Percentiles rank a stretch among this genome's conserved stretches.
These are phyloP conservation scores for Scytalidium sp. DNA, from an alignment of 2,329 filamentous ascomycete species.

Conservation along the genomic window DNA sequence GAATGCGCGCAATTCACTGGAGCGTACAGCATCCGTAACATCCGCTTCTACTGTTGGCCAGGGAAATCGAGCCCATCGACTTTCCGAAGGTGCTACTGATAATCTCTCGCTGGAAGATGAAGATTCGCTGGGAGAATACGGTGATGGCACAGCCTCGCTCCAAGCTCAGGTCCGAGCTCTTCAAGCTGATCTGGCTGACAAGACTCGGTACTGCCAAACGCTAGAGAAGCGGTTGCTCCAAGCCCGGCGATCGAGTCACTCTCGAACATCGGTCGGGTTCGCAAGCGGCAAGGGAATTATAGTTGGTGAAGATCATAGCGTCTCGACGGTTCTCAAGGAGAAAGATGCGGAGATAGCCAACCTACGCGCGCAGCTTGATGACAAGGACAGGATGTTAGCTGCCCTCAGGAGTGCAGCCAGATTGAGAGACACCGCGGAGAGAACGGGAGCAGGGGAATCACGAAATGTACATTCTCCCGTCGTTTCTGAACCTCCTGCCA, in stretches of 20 bases:
- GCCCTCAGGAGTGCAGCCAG: conserved; percentile 82
- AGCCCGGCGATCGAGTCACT: conserved; percentile 85
- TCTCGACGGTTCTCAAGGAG: conserved; percentile 71
- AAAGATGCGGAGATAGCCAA: conserved; percentile 93
- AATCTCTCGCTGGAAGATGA: conserved; percentile 49
- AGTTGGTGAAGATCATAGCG: conserved; percentile 76
- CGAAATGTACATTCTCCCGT: conserved; percentile 8
- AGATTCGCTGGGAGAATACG: conserved; percentile 75
- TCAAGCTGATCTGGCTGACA: conserved; percentile 92
- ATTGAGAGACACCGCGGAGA: conserved; percentile 78
- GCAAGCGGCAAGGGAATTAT: conserved; percentile 59
- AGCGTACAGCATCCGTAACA: conserved; percentile 64
- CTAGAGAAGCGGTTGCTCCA: conserved; percentile 90
- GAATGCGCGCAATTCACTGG: conserved; percentile 40
- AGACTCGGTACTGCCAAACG: conserved; percentile 93
- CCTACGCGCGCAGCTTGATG: conserved; percentile 82
- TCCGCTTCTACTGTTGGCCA: conserved; percentile 41
- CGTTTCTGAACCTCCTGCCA: conserved; percentile 13
- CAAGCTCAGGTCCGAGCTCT: conserved; percentile 86
- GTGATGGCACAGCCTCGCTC: conserved; percentile 79
- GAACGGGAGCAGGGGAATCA: conserved; percentile 25
- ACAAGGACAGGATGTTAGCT: conserved; percentile 91
- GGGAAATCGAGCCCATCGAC: conserved; percentile 15
- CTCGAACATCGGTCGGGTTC: conserved; percentile 76
- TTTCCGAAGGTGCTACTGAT: conserved; percentile 17